These are phyloP conservation scores for Zymoseptoria tritici DNA, from an alignment of 2,329 filamentous ascomycete species.

Conservation along the genomic window DNA sequence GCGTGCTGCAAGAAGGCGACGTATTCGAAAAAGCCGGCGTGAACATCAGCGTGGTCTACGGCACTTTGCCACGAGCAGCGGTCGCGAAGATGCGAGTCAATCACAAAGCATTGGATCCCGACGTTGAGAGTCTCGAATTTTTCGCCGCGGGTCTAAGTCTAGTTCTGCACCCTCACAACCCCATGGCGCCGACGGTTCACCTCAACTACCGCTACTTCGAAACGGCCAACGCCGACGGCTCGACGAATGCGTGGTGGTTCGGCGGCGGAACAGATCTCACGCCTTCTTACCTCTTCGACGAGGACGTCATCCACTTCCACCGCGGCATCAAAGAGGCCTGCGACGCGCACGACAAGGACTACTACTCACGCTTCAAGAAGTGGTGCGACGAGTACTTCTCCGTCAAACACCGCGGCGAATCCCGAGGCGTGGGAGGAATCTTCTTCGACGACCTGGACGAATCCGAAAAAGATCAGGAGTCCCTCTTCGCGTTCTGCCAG, in stretches of 20 bases:
- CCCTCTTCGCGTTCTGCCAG: slow-evolving; percentile 81
- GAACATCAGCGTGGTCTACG: slow-evolving; percentile 92
- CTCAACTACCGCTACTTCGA: slow-evolving; percentile 99
- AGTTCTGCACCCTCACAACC: slow-evolving; percentile 88
- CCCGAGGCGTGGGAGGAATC: slow-evolving; percentile 85
- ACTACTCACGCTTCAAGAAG: slow-evolving; percentile 91
- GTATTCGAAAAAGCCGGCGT: slow-evolving; percentile 98
- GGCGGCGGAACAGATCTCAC: slow-evolving; percentile 92
- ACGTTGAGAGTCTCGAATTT: slow-evolving; percentile 80
- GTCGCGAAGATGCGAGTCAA: slow-evolving; percentile 91
- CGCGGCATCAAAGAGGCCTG: slow-evolving; percentile 85
- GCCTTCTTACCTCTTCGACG: slow-evolving; percentile 88
- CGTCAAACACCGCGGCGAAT: slow-evolving; percentile 83
- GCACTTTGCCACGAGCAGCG: slow-evolving; percentile 74
- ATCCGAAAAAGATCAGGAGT: slow-evolving; percentile 76
- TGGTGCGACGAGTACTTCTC: slow-evolving; percentile 98
- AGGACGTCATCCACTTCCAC: slow-evolving; percentile 96
- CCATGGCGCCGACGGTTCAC: slow-evolving; percentile 95
- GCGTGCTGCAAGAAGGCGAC: slow-evolving; percentile 89
- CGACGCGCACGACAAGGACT: slow-evolving; percentile 84
- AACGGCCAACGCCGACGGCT: slow-evolving; percentile 77
- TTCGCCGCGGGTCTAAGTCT: slow-evolving; percentile 91
- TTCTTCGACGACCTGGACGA: slow-evolving; percentile 98
- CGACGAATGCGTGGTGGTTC: slow-evolving; percentile 91
- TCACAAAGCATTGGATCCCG: slow-evolving; percentile 78